These are phyloP conservation scores for Emergomyces orientalis DNA, from an alignment of 2,329 filamentous ascomycete genomes.

Conservation along the genomic window DNA sequence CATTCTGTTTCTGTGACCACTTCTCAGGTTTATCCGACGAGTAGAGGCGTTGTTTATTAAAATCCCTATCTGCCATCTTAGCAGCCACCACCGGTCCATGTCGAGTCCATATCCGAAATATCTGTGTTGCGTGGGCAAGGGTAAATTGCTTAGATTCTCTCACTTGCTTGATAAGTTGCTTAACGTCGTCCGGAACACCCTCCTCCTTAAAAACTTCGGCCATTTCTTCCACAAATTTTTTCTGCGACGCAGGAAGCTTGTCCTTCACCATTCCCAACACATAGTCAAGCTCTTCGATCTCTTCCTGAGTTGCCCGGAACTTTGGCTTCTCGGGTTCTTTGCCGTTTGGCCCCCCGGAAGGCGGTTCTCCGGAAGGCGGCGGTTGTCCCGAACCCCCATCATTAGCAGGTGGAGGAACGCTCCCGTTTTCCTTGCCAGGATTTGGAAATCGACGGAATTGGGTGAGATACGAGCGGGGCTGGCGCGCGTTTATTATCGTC, in stretches of 20 bases:
- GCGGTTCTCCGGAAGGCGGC: constrained; percentile 17
- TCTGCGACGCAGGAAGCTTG: constrained; percentile 54
- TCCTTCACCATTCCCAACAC: constrained; percentile 49
- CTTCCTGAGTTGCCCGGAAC: constrained; percentile 43
- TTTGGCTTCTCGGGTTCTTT: constrained; percentile 33
- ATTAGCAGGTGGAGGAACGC: background rate
- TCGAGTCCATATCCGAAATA: constrained; percentile 48
- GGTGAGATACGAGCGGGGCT: constrained; percentile 35
- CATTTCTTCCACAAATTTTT: constrained; percentile 49
- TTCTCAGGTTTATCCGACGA: constrained; percentile 11
- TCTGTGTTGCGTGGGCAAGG: constrained; percentile 51
- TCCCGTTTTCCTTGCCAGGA: constrained; percentile 16
- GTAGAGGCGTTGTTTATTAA: constrained; percentile 15
- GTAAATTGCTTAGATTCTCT: constrained; percentile 41
- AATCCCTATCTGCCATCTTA: constrained; percentile 18
- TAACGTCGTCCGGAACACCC: constrained; percentile 61
- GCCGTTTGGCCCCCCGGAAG: constrained; percentile 15
- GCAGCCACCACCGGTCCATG: constrained; percentile 46
- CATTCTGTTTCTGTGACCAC: constrained; percentile 16
- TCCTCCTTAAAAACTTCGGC: constrained; percentile 55
- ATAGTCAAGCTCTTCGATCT: constrained; percentile 50
- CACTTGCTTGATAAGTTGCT: constrained; percentile 51
- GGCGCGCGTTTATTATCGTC: constrained; percentile 26
- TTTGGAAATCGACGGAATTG: constrained; percentile 20
- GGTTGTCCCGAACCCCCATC: constrained; percentile 15